Evolutionary conservation across 1,284 basidiomycete species (phyloP).

Genomic region (Cutaneotrichosporon cavernicola): DNA sequence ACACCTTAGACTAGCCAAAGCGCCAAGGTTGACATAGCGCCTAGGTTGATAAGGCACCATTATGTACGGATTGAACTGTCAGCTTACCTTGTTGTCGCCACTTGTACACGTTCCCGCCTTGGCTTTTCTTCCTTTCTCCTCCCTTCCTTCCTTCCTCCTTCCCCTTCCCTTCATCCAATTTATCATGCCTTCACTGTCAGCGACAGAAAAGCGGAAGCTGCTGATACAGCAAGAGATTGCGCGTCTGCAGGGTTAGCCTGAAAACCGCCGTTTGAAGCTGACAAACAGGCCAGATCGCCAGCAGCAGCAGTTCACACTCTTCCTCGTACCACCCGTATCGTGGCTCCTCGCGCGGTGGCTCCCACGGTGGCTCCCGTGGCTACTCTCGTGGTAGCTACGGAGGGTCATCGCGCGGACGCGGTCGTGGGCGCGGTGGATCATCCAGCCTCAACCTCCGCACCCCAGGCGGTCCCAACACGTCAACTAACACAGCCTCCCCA

Average conservation of each 20-base stretch:
- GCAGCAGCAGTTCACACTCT: constrained; percentile 26
- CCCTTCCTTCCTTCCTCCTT: background rate
- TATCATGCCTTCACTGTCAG: constrained; percentile 19
- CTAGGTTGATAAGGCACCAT: too few relatives aligned
- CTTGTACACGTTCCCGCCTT: too few relatives aligned
- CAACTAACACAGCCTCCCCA: background rate
- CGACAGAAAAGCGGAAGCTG: constrained; percentile 44
- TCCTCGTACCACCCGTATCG: constrained; percentile 41
- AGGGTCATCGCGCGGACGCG: constrained; percentile 10
- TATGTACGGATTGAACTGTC: too few relatives aligned
- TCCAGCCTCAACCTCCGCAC: constrained; percentile 14
- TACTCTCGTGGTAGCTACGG: constrained; percentile 20
- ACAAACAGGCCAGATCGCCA: constrained; percentile 40
- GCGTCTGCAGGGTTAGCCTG: constrained; percentile 1
- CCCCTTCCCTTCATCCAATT: background rate
- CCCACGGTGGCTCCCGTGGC: constrained; percentile 19
- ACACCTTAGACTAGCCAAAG: background rate
- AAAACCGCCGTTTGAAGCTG: background rate
- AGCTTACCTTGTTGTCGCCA: too few relatives aligned
- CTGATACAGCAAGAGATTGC: constrained; percentile 52
- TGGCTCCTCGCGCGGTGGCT: constrained; percentile 21
- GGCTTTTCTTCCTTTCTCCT: background rate
- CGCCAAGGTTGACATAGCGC: too few relatives aligned
- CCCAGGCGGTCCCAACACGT: background rate
- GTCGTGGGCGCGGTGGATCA: constrained; percentile 12